A percentile compares a stretch with the other conserved stretches of the same genome.
phyloP scores from a whole-genome alignment of 495 filamentous ascomycete genomes.

The Penicillium arizonense region DNA sequence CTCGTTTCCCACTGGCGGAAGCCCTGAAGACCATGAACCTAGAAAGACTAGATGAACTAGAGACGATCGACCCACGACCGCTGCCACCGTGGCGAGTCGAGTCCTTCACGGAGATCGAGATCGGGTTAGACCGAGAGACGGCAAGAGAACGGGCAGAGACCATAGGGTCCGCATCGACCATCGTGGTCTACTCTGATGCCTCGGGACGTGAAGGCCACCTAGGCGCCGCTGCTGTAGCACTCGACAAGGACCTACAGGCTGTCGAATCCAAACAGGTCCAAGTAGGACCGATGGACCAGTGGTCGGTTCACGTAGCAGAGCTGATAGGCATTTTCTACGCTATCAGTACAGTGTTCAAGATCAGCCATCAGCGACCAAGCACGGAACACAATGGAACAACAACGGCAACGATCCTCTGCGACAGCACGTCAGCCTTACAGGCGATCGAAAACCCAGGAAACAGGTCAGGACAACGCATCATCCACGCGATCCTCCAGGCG shows the following conservation, averaged over 20 bases:
- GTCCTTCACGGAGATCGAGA: conserved; percentile 14
- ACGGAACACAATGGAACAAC: background rate
- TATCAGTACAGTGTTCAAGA: conserved; percentile 1
- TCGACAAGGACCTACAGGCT: conserved; percentile 3
- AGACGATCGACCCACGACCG: conserved; percentile 21
- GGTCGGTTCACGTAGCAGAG: conserved; percentile 16
- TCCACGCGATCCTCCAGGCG: conserved; percentile 16
- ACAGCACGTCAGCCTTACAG: conserved; percentile 20
- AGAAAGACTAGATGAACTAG: conserved; percentile 8
- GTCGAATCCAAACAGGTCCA: conserved; percentile 5
- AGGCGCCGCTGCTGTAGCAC: conserved; percentile 7
- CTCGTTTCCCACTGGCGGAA: conserved; percentile 17
- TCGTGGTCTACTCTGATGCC: conserved; percentile 12
- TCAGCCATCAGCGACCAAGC: background rate
- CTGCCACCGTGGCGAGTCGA: conserved; percentile 8
- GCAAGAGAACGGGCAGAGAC: conserved; percentile 4
- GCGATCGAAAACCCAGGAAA: conserved; percentile 11
- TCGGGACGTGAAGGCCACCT: conserved; percentile 12
- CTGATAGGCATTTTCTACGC: conserved; percentile 12
- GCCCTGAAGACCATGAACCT: conserved; percentile 15
- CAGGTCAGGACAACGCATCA: conserved; percentile 17
- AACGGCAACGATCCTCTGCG: conserved; percentile 11
- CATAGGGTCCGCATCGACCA: background rate
- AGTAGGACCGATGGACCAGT: conserved; percentile 2
- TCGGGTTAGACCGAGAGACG: conserved; percentile 13